Base-by-base conservation (phyloP, 129 eudicot genomes). In the Artemisia annua region DNA sequence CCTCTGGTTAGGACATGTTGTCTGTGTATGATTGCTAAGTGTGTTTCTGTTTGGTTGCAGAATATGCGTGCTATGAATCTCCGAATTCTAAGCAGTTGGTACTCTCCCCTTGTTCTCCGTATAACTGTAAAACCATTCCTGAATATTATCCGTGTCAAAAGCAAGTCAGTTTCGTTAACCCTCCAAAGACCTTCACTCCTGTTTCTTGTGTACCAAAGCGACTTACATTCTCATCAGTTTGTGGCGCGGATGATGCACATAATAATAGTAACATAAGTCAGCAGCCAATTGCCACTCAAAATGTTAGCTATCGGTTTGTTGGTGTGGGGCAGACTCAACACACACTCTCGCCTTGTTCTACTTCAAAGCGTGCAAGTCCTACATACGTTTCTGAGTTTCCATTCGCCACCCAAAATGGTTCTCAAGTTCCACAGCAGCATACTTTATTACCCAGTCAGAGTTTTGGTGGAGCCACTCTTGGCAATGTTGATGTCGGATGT, bases 61-160 rank as follows among this genome's bases (percentile, higher is more conserved):
- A 72, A 61, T 67, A 28, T 48, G 18, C 20, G 2, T 46, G 51
- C 55, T 43, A 7, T 28, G 5, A 52, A 19, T 79, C 79, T 74
- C 84, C 79, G 2, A 17, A 79, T 76, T 28, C 63, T 0, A 48
- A 63, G 24, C 44, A 69, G 53, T 43, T 39, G 8, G 56, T 60
- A 11, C 14, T 0, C 22, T 82, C 83, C 50, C 74, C 81, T 19
- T 20, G 35, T 63, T 57, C 78, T 55, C 11, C 20, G 71, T 81
- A 28, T 11, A 48, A 35, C 7, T 15, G 26, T 32, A 51, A 12
- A 58, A 72, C 44, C 13, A 65, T 75, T 22, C 65, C 71, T n/a
- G 69, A 76, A 11, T 63, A 66, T 53, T 72, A 44, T 51, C 54
- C 48, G 70, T 7, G 11, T 39, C 46, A 39, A 39, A 39, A 39